phyloP scores from a whole-genome alignment of 1,139 yeast genomes.

The Saccharomyces uvarum region DNA sequence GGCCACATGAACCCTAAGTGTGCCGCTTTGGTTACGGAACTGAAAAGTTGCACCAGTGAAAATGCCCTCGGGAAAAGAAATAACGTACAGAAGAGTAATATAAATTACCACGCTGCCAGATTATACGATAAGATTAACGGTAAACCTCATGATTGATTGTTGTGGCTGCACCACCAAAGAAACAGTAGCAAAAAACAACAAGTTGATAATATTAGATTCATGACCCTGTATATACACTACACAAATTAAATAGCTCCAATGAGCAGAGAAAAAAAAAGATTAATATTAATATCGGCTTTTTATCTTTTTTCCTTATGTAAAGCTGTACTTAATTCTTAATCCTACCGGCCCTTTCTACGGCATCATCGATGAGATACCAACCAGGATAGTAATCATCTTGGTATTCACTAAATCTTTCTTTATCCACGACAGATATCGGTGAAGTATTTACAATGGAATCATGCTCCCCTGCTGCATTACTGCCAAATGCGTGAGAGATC shows the following conservation, averaged over 20 bases:
- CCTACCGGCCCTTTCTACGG: slow-evolving; percentile 31
- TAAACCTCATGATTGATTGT: slow-evolving; percentile 53
- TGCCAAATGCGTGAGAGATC: slow-evolving; percentile 14
- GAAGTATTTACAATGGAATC: neutral
- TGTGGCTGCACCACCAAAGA: neutral
- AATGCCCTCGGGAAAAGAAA: slow-evolving; percentile 24
- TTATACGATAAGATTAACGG: slow-evolving; percentile 73
- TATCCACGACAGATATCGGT: slow-evolving; percentile 2
- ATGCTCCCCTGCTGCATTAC: neutral
- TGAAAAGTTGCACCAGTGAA: slow-evolving; percentile 41
- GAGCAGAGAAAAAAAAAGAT: neutral
- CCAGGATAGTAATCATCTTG: slow-evolving; percentile 26
- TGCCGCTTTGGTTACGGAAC: slow-evolving; percentile 49
- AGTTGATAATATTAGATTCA: neutral
- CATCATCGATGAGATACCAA: slow-evolving; percentile 29
- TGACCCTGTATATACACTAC: neutral
- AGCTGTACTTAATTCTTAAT: slow-evolving; percentile 7
- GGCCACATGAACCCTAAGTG: slow-evolving; percentile 75
- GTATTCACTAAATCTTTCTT: slow-evolving; percentile 1
- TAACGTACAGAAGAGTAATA: slow-evolving; percentile 32
- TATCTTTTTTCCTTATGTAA: neutral
- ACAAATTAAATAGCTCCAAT: neutral
- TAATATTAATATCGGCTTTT: slow-evolving; percentile 1
- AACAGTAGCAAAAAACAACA: slow-evolving; percentile 1
- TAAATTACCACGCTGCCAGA: slow-evolving; percentile 79